phyloP scores from a whole-genome alignment of 768 basidiomycete species.

The Leccinellum luteum region DNA sequence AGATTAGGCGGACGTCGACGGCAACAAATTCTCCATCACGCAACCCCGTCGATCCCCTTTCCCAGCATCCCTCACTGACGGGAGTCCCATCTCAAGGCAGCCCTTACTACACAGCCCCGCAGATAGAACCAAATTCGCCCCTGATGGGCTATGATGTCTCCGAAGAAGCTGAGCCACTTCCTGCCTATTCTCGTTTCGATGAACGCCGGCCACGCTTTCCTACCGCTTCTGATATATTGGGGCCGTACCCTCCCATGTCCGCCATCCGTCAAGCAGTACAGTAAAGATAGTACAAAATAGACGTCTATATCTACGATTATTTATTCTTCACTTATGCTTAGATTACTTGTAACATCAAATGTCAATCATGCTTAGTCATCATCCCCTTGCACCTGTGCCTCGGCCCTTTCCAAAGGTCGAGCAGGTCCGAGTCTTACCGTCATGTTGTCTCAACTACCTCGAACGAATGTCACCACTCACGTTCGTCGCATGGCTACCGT shows the following conservation, averaged over 20 bases:
- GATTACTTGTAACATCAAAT: neutral
- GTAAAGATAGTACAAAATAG: neutral
- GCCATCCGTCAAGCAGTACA: neutral
- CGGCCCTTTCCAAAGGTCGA: neutral
- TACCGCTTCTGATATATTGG: conserved; percentile 18
- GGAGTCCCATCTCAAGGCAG: conserved; percentile 15
- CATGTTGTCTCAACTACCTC: conserved; percentile 32
- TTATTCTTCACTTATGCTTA: conserved; percentile 2
- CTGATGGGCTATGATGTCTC: neutral
- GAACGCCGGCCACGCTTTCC: conserved; percentile 17
- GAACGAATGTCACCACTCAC: conserved; percentile 24
- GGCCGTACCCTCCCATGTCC: conserved; percentile 29
- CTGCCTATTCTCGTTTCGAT: conserved; percentile 31
- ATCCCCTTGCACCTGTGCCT: neutral
- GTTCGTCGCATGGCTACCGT: conserved; percentile 46
- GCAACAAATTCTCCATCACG: neutral
- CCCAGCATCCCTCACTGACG: conserved; percentile 12
- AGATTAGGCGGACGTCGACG: neutral
- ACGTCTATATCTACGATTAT: conserved; percentile 6
- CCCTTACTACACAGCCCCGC: neutral
- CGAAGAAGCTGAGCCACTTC: conserved; percentile 15
- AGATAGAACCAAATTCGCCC: neutral
- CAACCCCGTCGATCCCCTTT: conserved; percentile 3
- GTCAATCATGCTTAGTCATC: conserved; percentile 17
- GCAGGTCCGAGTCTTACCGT: neutral